Base-by-base conservation (phyloP, 371 early-diverging fungal genomes). In the Lichtheimia ornata region DNA sequence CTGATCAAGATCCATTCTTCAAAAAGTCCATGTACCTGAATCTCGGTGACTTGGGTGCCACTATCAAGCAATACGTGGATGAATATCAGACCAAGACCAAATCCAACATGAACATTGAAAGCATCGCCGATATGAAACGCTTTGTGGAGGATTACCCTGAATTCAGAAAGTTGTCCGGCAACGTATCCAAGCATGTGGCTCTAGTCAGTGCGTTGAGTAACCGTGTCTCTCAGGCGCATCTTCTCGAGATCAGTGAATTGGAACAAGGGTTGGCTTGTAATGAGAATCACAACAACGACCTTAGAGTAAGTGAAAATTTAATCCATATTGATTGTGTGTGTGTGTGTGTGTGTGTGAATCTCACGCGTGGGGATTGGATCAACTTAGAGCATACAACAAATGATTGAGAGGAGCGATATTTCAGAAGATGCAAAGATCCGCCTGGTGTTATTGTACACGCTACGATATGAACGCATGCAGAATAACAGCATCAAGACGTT, bases 131-230 rank as follows among this genome's bases (percentile, higher is more conserved):
- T 65, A 98, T 98, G 98, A 98, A 98, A 70, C 86, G 92, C 52
- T 97, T 98, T 85, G 94, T 97, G 4, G 97, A 98, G 67, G 94
- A 94, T 59, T 97, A 97, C 64, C 98, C 98, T 1, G 97, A 98
- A 65, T 97, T 97, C 66, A 82, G 94, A 63, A 95, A 95, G 70
- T 74, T 97, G 13, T 88, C 91, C 6, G 95, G 96, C 12, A 97
- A 98, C 65, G 99, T 98, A 4, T 89, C 92, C 24, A 98, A 97
- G 71, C 99, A 98, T 71, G 99, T 98, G 5, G 91, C 96, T 0
- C 73, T 98, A 9, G 96, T 97, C 7, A 90, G 94, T 25, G 97
- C 97, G 71, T 79, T 98, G 49, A 92, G 91, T 63, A 75, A 93
- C 25, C 68, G 90, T n/a, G 94, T 96, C 3, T 83, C 84, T 0